Base-by-base conservation (phyloP, 2,329 filamentous ascomycete species). In the Talaromyces rugulosus region DNA sequence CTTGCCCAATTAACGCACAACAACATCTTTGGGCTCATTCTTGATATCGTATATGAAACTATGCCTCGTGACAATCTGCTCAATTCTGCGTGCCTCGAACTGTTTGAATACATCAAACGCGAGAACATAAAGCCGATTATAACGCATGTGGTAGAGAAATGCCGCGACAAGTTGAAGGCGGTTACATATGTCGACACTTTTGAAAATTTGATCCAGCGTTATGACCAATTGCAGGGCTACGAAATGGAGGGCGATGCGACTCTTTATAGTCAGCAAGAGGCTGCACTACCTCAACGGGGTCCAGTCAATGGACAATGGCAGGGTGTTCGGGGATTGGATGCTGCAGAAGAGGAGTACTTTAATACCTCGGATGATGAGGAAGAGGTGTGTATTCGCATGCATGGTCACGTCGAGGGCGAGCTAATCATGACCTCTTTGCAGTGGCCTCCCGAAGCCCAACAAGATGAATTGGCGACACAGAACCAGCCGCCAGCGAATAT, bases 11-110 rank as follows among this genome's bases (percentile, higher is more conserved):
- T 98, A 68, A 89, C 89, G 30, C 87, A 92, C 67, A 89, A 93
- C 72, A 86, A 88, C 63, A 86, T 95, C 0, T 87, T 98, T 63
- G 90, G 89, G 47, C 90, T 92, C 0, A 90, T 98, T 36, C 81
- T 99, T 14, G 87, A 95, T 67, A 88, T 97, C 42, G 84, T 98
- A 36, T 85, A 89, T 60, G 86, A 90, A 66, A 95, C 92, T 0
- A 89, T 97, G 85, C 91, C 93, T 0, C 87, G 92, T 50, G 94
- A 99, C 75, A 98, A 97, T 68, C 82, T 99, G 3, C 83, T 98
- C 34, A 96, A 95, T 74, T 98, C 94, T 0, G 94, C 93, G 8
- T 96, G 92, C 69, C 82, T 98, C 9, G 95, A 99, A 71, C 85
- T 99, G 51, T 98, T 99, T 66, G 92, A 96, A 70, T 92, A 89